Evolutionary conservation across 108 stramenopile genomes (phyloP).

Genomic region (Pseudonitzschia multistriata): DNA sequence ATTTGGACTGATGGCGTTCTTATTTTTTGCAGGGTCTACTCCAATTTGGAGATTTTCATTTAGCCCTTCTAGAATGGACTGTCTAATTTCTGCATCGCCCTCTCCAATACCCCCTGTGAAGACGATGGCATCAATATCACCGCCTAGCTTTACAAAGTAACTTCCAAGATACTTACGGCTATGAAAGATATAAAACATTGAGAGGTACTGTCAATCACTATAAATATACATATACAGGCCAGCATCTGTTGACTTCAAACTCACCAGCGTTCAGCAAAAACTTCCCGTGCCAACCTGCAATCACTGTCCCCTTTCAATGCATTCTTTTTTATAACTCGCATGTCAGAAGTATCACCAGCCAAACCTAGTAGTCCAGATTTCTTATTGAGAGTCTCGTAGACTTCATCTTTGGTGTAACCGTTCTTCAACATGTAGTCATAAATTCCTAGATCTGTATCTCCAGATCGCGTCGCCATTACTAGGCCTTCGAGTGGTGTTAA

Average conservation of each 20-base stretch:
- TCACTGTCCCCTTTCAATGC: conserved; percentile 19
- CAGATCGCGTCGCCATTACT: conserved; percentile 59
- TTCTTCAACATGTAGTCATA: conserved; percentile 14
- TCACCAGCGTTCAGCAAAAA: conserved; percentile 51
- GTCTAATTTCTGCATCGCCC: conserved; percentile 32
- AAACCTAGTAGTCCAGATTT: conserved; percentile 46
- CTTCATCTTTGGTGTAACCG: conserved; percentile 30
- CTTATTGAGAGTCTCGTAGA: conserved; percentile 47
- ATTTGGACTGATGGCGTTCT: conserved; percentile 19
- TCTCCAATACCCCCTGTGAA: conserved; percentile 67
- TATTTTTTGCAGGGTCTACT: conserved; percentile 25
- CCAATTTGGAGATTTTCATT: conserved; percentile 12
- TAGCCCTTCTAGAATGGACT: conserved; percentile 18
- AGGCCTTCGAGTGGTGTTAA: conserved; percentile 48
- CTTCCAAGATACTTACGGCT: conserved; percentile 35
- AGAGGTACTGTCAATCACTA: no score
- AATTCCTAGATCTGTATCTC: conserved; percentile 45
- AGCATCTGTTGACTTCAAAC: no score
- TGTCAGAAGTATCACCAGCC: conserved; percentile 28
- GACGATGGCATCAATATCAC: conserved; percentile 44
- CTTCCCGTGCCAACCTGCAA: conserved; percentile 43
- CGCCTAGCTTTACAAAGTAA: conserved; percentile 33
- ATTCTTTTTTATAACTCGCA: conserved; percentile 24
- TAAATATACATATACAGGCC: no score
- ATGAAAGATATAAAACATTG: no score